Conservation (phyloP, 176 grass and related monocot genomes). For the Thinopyrum elongatum region DNA sequence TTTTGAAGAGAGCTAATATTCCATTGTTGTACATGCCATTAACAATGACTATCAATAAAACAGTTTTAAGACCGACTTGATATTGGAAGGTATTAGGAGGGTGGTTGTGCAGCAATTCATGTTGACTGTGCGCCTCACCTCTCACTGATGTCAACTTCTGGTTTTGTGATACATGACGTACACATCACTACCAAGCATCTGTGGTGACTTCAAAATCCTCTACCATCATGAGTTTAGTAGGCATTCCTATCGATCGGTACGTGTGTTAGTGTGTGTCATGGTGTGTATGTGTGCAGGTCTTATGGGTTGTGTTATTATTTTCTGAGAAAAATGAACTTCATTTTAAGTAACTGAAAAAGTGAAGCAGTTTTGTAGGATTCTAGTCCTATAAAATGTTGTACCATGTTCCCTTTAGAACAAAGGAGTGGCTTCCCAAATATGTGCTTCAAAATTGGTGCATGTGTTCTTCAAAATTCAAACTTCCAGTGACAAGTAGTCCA, state of each 20-base stretch:
- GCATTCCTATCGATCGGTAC: neutral
- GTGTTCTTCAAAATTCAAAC: no score
- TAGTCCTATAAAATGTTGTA: neutral
- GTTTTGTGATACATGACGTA: neutral
- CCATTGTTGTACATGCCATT: neutral
- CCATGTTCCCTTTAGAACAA: no score
- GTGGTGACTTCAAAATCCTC: neutral
- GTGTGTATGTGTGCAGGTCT: neutral
- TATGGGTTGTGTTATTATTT: neutral
- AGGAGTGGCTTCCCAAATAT: no score
- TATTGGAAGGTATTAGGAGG: neutral
- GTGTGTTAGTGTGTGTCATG: neutral
- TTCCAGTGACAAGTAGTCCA: no score
- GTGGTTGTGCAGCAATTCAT: neutral
- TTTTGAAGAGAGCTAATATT: neutral
- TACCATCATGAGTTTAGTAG: neutral
- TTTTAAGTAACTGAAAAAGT: neutral
- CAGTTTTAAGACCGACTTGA: neutral
- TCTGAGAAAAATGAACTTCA: neutral
- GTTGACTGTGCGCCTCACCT: neutral
- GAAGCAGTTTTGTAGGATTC: neutral
- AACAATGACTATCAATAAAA: neutral
- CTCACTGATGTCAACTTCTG: neutral
- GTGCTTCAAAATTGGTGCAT: no score
- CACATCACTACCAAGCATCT: neutral